Evolutionary conservation across 305 asterid genomes (phyloP), one percentile per base, ranked within the genome.

Genomic region (Fraxinus platypoda): DNA sequence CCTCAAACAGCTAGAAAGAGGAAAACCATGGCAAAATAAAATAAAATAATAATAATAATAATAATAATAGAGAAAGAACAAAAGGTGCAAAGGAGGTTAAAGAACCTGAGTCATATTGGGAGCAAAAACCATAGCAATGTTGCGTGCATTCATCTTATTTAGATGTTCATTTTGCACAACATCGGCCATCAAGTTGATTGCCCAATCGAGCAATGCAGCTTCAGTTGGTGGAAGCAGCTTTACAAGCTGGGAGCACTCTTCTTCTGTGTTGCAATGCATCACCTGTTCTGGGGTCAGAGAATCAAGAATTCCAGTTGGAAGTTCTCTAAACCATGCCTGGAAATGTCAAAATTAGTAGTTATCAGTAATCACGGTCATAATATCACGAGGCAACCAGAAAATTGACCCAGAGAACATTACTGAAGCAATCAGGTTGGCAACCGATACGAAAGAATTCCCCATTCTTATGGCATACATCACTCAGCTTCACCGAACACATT

Each of bases 241-340:
- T 21, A 91, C 90, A 31, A 91, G 91, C 46, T 79, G 82, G 41
- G 87, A 81, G 87, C 95, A 92, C 79, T 93, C 98, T 80, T 93
- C 93, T 77, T 93, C 98, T 2, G 97, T 85, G 91, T 91, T 93
- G 92, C 98, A 94, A 75, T 84, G 93, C 97, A 93, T 91, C 41
- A 94, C 95, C 82, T 92, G 92, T 81, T 93, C 94, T 13, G 97
- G 91, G 30, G 88, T 91, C 73, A 93, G 88, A 62, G 88, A 86
- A 81, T 93, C 98, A 35, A 94, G 95, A 82, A 94, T 92, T n/a
- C 98, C 97, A 0, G 90, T 84, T 0, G 98, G 98, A 43, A 94
- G 97, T 77, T 94, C 98, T 82, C 98, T 90, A 82, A 94, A 91
- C 98, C 98, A 94, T 74, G 98, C 97, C 98, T 94, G 91, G 19